These are phyloP conservation scores for Trichoderma erinaceum DNA, from an alignment of 495 filamentous ascomycete genomes.

Conservation along the genomic window DNA sequence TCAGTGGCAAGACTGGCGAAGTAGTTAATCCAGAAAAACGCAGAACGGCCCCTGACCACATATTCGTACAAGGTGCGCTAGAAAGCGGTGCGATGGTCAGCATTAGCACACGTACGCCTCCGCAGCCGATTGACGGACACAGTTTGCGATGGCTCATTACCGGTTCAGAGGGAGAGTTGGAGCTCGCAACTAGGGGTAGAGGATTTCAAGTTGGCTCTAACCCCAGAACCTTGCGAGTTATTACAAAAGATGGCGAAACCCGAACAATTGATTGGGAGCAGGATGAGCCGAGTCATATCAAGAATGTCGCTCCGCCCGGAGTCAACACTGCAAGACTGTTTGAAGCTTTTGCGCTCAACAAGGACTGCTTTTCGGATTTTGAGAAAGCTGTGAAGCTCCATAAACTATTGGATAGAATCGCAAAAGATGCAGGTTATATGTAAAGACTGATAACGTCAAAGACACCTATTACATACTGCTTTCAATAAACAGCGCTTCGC, in stretches of 20 bases:
- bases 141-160: conserved; percentile 39
- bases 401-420: background rate
- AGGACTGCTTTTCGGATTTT: background rate
- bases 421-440: background rate
- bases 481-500: background rate
- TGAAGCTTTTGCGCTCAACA: background rate
- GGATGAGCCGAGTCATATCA: background rate
- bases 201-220: conserved; percentile 20
- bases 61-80: conserved; percentile 40
- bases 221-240: background rate
- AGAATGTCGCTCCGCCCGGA: background rate
- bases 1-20: conserved; percentile 23
- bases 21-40: conserved; percentile 22
- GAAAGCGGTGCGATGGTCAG: conserved; percentile 32
- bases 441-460: background rate
- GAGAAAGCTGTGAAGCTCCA: background rate
- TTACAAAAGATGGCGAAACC: background rate
- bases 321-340: conserved; percentile 4
- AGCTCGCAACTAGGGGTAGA: conserved; percentile 24
- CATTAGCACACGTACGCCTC: conserved; percentile 30
- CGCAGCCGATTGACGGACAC: conserved; percentile 24
- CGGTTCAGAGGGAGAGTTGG: conserved; percentile 41
- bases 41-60: conserved; percentile 35
- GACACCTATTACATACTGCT: background rate
- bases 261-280: background rate